Percentiles rank a stretch among this genome's conserved stretches.
Conservation (phyloP, 1,139 yeast species). For the Barnettozyma hawaiiensis region DNA sequence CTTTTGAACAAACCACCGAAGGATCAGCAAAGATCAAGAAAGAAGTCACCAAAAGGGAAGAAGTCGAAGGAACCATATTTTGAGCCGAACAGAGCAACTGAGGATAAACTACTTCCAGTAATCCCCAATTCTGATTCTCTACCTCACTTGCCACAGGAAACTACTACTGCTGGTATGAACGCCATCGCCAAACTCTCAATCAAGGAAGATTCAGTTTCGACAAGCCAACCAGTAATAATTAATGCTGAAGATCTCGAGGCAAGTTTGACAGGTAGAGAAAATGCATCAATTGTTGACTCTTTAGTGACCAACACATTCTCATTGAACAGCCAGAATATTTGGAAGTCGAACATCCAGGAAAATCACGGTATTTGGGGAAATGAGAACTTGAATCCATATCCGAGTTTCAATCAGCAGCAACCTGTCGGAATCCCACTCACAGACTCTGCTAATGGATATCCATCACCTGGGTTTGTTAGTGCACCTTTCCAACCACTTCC, state of each 20-base stretch:
- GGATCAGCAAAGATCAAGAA: not conserved
- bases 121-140: not conserved
- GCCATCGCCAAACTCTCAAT: constrained; percentile 1
- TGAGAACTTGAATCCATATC: not conserved
- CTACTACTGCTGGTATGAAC: not conserved
- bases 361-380: constrained; percentile 2
- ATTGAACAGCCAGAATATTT: constrained; percentile 4
- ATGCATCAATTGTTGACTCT: constrained; percentile 29
- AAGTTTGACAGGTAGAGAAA: not conserved
- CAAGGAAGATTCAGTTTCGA: not conserved
- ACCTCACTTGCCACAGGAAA: not conserved
- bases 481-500: not conserved
- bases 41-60: not conserved
- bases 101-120: not conserved
- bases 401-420: not conserved
- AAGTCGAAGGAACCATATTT: not conserved
- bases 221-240: not conserved
- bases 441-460: not conserved
- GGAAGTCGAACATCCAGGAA: constrained; percentile 3
- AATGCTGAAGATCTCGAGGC: constrained; percentile 14
- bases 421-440: not conserved
- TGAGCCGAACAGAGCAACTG: not conserved
- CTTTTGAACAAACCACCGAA: not conserved
- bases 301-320: constrained; percentile 25
- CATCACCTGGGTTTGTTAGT: not conserved